Conservation (phyloP, 2,329 filamentous ascomycete species). For the Hymenoscyphus albidus region DNA sequence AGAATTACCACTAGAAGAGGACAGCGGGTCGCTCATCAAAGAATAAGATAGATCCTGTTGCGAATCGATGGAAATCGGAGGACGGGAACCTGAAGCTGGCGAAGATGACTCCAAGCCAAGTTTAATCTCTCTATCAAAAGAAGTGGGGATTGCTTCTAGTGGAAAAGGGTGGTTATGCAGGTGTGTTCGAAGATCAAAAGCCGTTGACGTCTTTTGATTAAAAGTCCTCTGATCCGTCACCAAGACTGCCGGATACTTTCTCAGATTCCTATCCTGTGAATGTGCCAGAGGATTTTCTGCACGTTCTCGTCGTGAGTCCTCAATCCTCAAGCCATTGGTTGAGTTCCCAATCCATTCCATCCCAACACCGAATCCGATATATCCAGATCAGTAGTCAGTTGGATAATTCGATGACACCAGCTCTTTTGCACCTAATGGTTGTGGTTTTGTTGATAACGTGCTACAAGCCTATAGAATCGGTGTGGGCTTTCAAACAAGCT, state of each 20-base stretch:
- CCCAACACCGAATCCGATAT: not conserved
- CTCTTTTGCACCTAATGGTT: no score
- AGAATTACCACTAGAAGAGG: not conserved
- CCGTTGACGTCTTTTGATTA: not conserved
- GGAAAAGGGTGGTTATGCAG: not conserved
- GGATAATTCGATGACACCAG: no score
- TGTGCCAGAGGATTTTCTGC: not conserved
- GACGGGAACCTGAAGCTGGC: not conserved
- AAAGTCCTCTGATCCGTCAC: not conserved
- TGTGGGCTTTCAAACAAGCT: no score
- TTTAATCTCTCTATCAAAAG: not conserved
- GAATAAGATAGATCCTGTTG: no score
- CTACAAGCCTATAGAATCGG: no score
- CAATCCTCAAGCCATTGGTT: not conserved
- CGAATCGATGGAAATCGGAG: no score
- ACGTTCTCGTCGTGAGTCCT: not conserved
- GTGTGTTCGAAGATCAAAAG: no score
- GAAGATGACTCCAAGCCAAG: not conserved
- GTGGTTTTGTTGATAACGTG: no score
- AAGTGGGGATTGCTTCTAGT: not conserved
- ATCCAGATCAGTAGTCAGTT: not conserved
- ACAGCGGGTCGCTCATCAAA: no score
- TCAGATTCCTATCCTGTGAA: not conserved
- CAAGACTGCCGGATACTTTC: not conserved
- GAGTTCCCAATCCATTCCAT: not conserved